These are phyloP conservation scores for Cyclocybe aegerita DNA, from an alignment of 768 basidiomycete genomes.

Conservation along the genomic window DNA sequence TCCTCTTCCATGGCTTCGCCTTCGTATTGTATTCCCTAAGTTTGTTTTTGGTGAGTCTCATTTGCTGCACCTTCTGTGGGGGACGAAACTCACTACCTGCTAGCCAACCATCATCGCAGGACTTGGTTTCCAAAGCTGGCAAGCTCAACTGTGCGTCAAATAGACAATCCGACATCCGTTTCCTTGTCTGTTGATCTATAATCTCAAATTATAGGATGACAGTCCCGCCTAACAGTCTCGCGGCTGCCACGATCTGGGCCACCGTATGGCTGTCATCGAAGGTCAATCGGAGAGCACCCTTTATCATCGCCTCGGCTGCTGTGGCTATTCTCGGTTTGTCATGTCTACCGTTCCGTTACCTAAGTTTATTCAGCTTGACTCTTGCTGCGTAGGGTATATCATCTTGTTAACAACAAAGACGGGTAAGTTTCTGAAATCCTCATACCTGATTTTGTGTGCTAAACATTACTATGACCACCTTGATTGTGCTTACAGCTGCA, in stretches of 20 bases:
- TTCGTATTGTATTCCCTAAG: constrained; percentile 59
- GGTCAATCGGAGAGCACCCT: constrained; percentile 43
- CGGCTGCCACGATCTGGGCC: constrained; percentile 46
- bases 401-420: constrained; percentile 48
- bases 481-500: constrained; percentile 32
- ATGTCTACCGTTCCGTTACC: not conserved
- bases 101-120: constrained; percentile 60
- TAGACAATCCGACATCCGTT: not conserved
- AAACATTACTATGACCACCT: not conserved
- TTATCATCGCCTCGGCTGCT: constrained; percentile 49
- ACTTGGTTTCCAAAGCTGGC: constrained; percentile 58
- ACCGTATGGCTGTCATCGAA: constrained; percentile 54
- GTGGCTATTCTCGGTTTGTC: constrained; percentile 51
- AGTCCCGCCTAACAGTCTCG: constrained; percentile 56
- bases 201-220: constrained; percentile 41
- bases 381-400: constrained; percentile 47
- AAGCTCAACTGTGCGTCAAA: constrained; percentile 52
- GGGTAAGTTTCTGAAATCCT: constrained; percentile 26
- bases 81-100: not conserved
- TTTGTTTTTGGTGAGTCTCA: constrained; percentile 48
- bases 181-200: not conserved
- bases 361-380: not conserved
- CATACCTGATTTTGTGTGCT: not conserved
- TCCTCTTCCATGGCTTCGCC: constrained; percentile 62
- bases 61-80: not conserved